Evolutionary conservation across 169 alveolate genomes (phyloP), one percentile per base, ranked within the genome.

Genomic region (Eimeria necatrix): DNA sequence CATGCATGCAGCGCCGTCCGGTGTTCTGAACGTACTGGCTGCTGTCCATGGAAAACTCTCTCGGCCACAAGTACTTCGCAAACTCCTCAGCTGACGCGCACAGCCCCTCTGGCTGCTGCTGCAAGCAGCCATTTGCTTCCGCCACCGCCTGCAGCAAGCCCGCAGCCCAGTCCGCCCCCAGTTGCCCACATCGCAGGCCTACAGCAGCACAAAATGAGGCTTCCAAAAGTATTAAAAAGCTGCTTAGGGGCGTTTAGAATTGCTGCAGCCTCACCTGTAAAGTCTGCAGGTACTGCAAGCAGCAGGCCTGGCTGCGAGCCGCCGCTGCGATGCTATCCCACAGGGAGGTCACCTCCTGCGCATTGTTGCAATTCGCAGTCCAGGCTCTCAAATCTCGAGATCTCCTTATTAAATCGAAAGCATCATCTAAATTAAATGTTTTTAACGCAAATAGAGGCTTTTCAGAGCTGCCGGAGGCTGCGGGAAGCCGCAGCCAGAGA

Each of bases 281-380:
- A 32, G 91, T 84, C 32, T 52, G 59, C 41, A 84, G 73, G 76
- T 84, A 84, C 10, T 59, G 78, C 73, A 84, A 53, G 78, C 91
- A 84, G 59, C 78, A 59, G 7, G 91, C 91, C 91, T 84, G 91
- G 48, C 76, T 52, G 4, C 78, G 78, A 18, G 91, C 91, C 24
- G 91, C 91, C 32, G 91, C 76, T 32, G 91, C 56, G 1, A 84
- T 59, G 52, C 76, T 84, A n/a, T 26, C 32, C 91, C 91, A 84
- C 26, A 59, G 78, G 26, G 91, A 56, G 59, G 91, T 59, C 91
- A 84, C 91, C 56, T 84, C 91, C 91, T 84, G 76, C 76, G 78
- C n/a, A 84, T 59, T 59, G 22, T 52, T 18, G 89, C 68, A 56
- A 56, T 14, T 10, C 22, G 68, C 22, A 56, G 20, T 10, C 41